These are phyloP conservation scores for Chlamydomonas incerta DNA, from an alignment of 139 green algal species.

Conservation along the genomic window DNA sequence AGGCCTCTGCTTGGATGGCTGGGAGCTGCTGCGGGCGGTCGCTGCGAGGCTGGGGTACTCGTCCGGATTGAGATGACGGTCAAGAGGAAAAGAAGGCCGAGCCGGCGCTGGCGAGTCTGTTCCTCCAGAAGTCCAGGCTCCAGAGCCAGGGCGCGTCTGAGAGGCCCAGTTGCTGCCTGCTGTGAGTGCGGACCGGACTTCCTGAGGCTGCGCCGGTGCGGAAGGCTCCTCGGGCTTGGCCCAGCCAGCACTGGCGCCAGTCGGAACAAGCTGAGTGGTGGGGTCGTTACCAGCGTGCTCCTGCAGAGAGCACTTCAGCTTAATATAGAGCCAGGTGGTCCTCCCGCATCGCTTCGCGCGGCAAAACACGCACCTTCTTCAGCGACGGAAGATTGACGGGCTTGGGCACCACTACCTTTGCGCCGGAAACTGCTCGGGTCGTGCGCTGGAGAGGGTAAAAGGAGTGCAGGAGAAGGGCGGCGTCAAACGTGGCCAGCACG, in stretches of 20 bases:
- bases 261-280: conserved; percentile 76
- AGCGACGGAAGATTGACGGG: conserved; percentile 88
- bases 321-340: too few species aligned
- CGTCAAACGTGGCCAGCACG: conserved; percentile 23
- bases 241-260: conserved; percentile 61
- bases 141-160: conserved; percentile 28
- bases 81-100: conserved; percentile 32
- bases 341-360: not conserved
- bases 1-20: conserved; percentile 31
- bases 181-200: conserved; percentile 52
- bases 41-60: conserved; percentile 82
- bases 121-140: conserved; percentile 19
- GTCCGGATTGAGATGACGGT: conserved; percentile 72
- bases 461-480: not conserved
- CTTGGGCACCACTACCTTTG: conserved; percentile 83
- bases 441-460: conserved; percentile 47
- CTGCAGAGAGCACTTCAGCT: conserved; percentile 57
- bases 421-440: conserved; percentile 47
- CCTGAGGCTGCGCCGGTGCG: conserved; percentile 21
- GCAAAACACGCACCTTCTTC: conserved; percentile 71
- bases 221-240: conserved; percentile 64
- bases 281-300: conserved; percentile 85
- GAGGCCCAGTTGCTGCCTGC: conserved; percentile 74
- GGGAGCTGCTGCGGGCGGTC: conserved; percentile 42
- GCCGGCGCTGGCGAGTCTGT: conserved; percentile 11